Conservation (phyloP, 1,284 basidiomycete species). For the Ceratobasidium sp. region DNA sequence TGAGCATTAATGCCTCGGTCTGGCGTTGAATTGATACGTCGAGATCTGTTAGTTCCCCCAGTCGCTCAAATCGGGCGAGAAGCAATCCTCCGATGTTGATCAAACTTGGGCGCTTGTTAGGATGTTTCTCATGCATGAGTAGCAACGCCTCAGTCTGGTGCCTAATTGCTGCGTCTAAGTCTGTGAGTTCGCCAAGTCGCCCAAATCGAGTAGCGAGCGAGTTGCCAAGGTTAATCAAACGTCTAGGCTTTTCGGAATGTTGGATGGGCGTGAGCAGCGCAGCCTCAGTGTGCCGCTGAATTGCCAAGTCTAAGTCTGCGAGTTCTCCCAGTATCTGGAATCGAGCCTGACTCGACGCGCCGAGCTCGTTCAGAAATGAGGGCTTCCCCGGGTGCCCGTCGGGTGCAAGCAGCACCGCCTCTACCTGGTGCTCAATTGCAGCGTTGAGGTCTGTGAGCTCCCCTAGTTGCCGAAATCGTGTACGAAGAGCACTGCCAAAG, state of each 20-base stretch:
- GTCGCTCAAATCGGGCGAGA: background rate
- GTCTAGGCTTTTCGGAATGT: background rate
- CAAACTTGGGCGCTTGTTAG: background rate
- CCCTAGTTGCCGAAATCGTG: too few relatives aligned
- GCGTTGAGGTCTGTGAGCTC: too few relatives aligned
- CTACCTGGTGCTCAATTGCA: too few relatives aligned
- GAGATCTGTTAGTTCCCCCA: background rate
- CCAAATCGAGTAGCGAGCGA: background rate
- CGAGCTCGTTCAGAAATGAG: too few relatives aligned
- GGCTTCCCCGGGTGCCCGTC: too few relatives aligned
- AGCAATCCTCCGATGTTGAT: background rate
- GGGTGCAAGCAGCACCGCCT: too few relatives aligned
- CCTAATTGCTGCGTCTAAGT: background rate
- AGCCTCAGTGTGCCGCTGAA: background rate
- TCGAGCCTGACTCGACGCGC: background rate
- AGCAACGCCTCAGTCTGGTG: background rate
- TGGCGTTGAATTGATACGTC: background rate
- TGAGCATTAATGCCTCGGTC: background rate
- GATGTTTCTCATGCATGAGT: background rate
- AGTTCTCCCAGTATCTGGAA: background rate
- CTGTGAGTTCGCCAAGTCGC: background rate
- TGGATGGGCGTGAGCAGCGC: background rate
- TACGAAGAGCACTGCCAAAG: too few relatives aligned
- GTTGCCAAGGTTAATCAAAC: background rate
- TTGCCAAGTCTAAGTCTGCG: background rate